Evolutionary conservation across 768 basidiomycete genomes (phyloP).

Genomic region (Pleurotus tuoliensis): DNA sequence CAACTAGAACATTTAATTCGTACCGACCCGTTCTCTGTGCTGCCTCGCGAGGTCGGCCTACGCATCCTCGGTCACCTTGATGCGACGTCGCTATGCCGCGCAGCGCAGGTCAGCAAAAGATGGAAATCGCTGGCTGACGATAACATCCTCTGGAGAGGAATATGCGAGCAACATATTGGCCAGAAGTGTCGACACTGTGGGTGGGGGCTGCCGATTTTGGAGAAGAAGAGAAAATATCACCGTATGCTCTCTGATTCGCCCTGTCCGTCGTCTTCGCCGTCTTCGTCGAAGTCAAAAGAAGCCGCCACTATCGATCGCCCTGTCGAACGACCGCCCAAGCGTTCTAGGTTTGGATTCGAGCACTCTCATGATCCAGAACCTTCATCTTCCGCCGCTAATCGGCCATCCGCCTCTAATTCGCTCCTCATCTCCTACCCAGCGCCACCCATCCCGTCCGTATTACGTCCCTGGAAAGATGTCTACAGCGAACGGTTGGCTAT

Average conservation of each 20-base stretch:
- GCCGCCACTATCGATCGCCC: slow-evolving; percentile 21
- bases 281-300: slow-evolving; percentile 30
- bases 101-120: slow-evolving; percentile 80
- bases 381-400: slow-evolving; percentile 10
- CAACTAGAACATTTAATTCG: slow-evolving; percentile 90
- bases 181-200: slow-evolving; percentile 96
- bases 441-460: slow-evolving; percentile 35
- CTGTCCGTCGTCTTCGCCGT: slow-evolving; percentile 24
- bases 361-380: slow-evolving; percentile 9
- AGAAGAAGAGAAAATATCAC: slow-evolving; percentile 54
- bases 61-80: slow-evolving; percentile 87
- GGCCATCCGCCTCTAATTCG: background rate
- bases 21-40: slow-evolving; percentile 87
- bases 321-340: slow-evolving; percentile 42
- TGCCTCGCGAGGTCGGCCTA: slow-evolving; percentile 88
- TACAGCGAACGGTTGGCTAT: slow-evolving; percentile 96
- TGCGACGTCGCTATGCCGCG: slow-evolving; percentile 88
- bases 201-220: slow-evolving; percentile 92
- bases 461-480: slow-evolving; percentile 97
- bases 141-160: slow-evolving; percentile 90
- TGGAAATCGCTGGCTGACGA: slow-evolving; percentile 94
- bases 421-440: slow-evolving; percentile 19
- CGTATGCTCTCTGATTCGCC: slow-evolving; percentile 36
- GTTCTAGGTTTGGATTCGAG: slow-evolving; percentile 37
- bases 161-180: slow-evolving; percentile 98